Conservation (phyloP, 768 basidiomycete genomes). For the Pleurotus cornucopiae region DNA sequence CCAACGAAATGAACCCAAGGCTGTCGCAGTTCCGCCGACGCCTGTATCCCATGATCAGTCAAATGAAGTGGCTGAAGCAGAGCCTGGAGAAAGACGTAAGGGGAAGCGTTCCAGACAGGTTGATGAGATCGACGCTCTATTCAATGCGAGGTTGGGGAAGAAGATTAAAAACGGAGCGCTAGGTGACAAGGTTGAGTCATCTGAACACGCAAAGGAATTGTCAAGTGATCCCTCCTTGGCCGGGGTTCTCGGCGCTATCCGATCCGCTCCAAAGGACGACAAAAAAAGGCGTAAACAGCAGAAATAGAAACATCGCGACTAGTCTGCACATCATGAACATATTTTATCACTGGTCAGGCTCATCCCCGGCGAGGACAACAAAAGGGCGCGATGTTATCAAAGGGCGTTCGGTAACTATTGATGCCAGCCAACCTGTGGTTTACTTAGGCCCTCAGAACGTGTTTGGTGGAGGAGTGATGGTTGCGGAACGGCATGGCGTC, state of each 20-base stretch:
- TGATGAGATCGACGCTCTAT: constrained; percentile 77
- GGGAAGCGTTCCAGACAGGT: constrained; percentile 42
- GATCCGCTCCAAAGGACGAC: constrained; percentile 48
- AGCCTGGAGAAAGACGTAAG: constrained; percentile 20
- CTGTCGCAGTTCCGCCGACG: constrained; percentile 4
- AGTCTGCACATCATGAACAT: too few species aligned
- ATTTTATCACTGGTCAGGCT: too few species aligned
- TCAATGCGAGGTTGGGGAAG: constrained; percentile 53
- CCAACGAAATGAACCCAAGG: constrained; percentile 17
- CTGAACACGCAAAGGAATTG: constrained; percentile 13
- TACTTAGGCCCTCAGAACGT: too few species aligned
- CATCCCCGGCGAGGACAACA: too few species aligned
- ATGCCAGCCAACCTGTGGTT: too few species aligned
- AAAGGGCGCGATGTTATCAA: too few species aligned
- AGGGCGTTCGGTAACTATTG: too few species aligned
- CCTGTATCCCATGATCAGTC: neutral
- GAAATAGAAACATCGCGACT: too few species aligned
- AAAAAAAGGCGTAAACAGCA: constrained; percentile 28
- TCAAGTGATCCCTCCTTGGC: constrained; percentile 34
- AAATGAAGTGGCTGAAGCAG: neutral
- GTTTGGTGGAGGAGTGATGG: too few species aligned
- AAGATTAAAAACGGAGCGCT: constrained; percentile 56
- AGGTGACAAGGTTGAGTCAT: constrained; percentile 4
- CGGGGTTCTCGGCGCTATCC: constrained; percentile 57
- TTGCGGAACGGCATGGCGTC: too few species aligned